A percentile compares a stretch with the other conserved stretches of the same genome.
These are phyloP conservation scores for Penstemon newberryi DNA, from an alignment of 257 asterid genomes.

Conservation along the genomic window DNA sequence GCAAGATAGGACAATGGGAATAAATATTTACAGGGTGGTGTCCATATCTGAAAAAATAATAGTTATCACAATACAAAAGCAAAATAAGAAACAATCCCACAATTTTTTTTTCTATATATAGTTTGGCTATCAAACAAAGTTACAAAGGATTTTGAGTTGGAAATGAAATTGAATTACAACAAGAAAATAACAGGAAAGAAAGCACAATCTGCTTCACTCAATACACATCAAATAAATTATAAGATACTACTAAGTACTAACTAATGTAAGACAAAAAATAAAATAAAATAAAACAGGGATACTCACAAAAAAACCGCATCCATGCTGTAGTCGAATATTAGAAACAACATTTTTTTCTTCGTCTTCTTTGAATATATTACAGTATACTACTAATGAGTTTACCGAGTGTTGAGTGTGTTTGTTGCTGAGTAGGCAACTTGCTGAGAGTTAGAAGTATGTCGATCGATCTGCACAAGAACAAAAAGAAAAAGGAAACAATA, in stretches of 20 bases:
- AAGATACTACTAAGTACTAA: neutral
- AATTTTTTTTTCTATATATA: conserved; percentile 8
- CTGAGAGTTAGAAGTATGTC: conserved; percentile 44
- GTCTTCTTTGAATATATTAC: conserved; percentile 39
- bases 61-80: neutral
- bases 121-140: conserved; percentile 19
- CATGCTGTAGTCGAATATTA: conserved; percentile 58
- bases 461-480: conserved; percentile 52
- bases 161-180: conserved; percentile 31
- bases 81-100: conserved; percentile 16
- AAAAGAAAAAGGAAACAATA: conserved; percentile 8
- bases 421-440: conserved; percentile 50
- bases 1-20: too few relatives aligned
- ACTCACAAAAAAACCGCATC: conserved; percentile 78
- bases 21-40: neutral
- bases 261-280: neutral
- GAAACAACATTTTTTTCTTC: conserved; percentile 26
- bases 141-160: neutral
- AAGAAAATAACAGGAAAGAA: conserved; percentile 29
- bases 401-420: conserved; percentile 36
- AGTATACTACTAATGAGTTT: conserved; percentile 44
- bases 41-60: neutral
- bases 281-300: conserved; percentile 48
- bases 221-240: conserved; percentile 40
- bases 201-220: conserved; percentile 42